Evolutionary conservation across 2,329 filamentous ascomycete species (phyloP), one percentile per base, ranked within the genome.

Genomic region (Colletotrichum truncatum): DNA sequence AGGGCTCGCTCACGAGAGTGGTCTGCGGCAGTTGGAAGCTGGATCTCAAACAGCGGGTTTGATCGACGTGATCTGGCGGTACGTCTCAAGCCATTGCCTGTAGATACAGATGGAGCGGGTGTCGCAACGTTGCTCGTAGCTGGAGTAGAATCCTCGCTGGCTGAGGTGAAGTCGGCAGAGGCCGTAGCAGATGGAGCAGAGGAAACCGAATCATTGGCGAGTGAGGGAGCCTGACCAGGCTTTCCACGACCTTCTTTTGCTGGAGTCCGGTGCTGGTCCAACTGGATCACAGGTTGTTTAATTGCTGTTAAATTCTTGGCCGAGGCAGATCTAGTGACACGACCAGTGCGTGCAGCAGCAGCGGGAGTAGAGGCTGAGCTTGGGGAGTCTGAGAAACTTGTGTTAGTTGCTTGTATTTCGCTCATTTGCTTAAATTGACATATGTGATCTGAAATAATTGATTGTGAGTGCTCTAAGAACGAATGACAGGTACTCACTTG

Each of bases 1-100:
- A 87, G 75, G 64, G 81, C 77, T 49, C 77, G 76, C n/a, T 78
- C 80, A 57, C 82, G 81, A 41, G 77, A 79, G n/a, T 82, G 72
- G 28, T 46, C 71, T 71, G 52, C 77, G 73, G 67, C 45, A 10
- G 66, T 56, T 6, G 76, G 73, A 30, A 77, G 61, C 4, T 73
- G 73, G 7, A 82, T 71, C 61, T 82, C 77, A 14, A 83, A 66
- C 1, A 72, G 73, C 7, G 74, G 56, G 10, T 69, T 59, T 3
- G 70, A 68, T 59, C 68, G 69, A 21, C 64, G 57, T 12, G 70
- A 66, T 48, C 67, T 56, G 30, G 65, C 58, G 18, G 52, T 53
- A 4, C 54, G 36, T 3, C 69, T 53, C 52, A 68, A 56, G 14
- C 66, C 39, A 30, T 63, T 61, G 10, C 70, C 72, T 10, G 66